Evolutionary conservation across 2,329 filamentous ascomycete genomes (phyloP).

Genomic region (Magnaporthiopsis poae): DNA sequence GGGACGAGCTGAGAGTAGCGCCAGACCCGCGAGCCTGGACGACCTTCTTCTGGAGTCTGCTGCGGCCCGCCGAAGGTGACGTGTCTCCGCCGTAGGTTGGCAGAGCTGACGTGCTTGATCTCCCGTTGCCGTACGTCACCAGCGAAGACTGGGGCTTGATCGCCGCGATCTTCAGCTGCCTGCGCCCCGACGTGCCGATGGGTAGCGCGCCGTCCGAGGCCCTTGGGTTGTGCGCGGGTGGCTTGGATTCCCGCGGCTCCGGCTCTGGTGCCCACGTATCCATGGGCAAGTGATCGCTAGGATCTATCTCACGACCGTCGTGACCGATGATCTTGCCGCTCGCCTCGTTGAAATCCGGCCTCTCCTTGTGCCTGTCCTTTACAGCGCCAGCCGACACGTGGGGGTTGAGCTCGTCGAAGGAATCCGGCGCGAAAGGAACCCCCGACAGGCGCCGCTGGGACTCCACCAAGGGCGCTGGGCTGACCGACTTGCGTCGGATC

Average conservation of each 20-base stretch:
- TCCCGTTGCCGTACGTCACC: slow-evolving; percentile 15
- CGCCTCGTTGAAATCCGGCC: slow-evolving; percentile 38
- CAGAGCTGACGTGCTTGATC: not conserved
- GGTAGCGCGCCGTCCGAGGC: not conserved
- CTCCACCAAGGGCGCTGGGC: slow-evolving; percentile 48
- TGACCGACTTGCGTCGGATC: slow-evolving; percentile 63
- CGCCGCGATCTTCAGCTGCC: slow-evolving; percentile 38
- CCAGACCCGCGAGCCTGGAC: not conserved
- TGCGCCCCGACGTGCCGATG: slow-evolving; percentile 29
- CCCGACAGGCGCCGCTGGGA: slow-evolving; percentile 41
- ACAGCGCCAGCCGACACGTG: slow-evolving; percentile 28
- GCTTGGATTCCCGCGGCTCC: slow-evolving; percentile 45
- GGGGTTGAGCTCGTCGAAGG: slow-evolving; percentile 65
- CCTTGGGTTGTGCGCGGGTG: slow-evolving; percentile 16
- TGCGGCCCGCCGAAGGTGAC: slow-evolving; percentile 33
- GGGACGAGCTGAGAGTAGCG: not conserved
- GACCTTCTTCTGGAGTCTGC: slow-evolving; percentile 56
- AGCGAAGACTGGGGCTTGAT: slow-evolving; percentile 35
- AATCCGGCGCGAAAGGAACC: slow-evolving; percentile 65
- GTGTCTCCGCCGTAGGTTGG: slow-evolving; percentile 5
- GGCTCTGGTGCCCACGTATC: slow-evolving; percentile 71
- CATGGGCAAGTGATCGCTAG: slow-evolving; percentile 69
- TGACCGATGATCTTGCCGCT: slow-evolving; percentile 64
- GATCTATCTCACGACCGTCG: slow-evolving; percentile 68
- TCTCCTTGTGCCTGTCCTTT: slow-evolving; percentile 21